Evolutionary conservation across 1,139 yeast species (phyloP).

Genomic region (Yamadazyma triangularis): DNA sequence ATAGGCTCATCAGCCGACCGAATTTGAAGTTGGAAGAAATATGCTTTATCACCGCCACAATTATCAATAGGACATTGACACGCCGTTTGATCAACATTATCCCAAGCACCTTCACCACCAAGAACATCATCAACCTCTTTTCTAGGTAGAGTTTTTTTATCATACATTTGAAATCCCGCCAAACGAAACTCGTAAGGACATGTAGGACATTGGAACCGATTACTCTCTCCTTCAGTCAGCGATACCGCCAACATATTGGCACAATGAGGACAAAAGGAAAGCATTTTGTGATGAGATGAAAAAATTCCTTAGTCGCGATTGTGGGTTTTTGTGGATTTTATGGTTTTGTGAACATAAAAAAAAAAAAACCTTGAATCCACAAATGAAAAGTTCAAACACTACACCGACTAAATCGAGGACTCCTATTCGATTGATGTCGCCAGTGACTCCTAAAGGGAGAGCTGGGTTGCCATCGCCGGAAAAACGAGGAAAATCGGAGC

Average conservation of each 20-base stretch:
- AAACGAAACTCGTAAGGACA: constrained; percentile 94
- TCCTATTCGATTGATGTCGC: no score
- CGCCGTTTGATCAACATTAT: constrained; percentile 86
- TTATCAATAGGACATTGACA: constrained; percentile 86
- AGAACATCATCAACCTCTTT: constrained; percentile 94
- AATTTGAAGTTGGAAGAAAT: constrained; percentile 93
- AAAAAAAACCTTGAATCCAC: no score
- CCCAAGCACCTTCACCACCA: constrained; percentile 99
- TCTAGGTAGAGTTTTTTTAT: constrained; percentile 74
- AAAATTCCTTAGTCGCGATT: no score
- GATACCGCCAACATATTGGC: constrained; percentile 73
- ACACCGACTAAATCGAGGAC: no score
- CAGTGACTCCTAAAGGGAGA: constrained; percentile 40
- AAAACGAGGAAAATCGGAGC: constrained; percentile 34
- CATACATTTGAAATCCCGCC: constrained; percentile 76
- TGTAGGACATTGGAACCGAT: constrained; percentile 77
- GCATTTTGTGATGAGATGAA: constrained; percentile 41
- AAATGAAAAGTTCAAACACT: constrained; percentile 9
- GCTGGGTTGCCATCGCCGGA: constrained; percentile 45
- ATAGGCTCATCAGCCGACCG: constrained; percentile 91
- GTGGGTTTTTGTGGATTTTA: no score
- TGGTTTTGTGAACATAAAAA: no score
- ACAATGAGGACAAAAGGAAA: constrained; percentile 92
- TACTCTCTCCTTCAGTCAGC: constrained; percentile 31
- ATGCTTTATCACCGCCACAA: constrained; percentile 89